phyloP scores from a whole-genome alignment of 179 eudicot species.

The Spinacia oleracea region DNA sequence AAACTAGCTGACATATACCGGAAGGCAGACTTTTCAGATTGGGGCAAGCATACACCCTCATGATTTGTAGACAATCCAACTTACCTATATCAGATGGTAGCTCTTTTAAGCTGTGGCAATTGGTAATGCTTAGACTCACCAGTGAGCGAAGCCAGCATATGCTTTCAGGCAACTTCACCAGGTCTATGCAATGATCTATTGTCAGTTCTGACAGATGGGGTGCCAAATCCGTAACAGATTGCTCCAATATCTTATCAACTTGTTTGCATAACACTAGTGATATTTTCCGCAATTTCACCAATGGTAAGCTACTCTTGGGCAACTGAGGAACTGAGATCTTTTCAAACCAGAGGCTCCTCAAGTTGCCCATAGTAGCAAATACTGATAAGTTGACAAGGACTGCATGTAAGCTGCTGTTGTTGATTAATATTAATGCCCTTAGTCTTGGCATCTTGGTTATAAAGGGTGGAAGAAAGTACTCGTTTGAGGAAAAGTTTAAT shows the following conservation, averaged over 20 bases:
- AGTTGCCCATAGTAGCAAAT: conserved; percentile 45
- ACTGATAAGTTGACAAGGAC: conserved; percentile 53
- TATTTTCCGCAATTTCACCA: conserved; percentile 50
- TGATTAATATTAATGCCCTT: conserved; percentile 58
- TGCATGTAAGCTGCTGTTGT: conserved; percentile 55
- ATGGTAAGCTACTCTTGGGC: conserved; percentile 44
- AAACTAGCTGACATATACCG: conserved; percentile 47
- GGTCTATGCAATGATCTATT: conserved; percentile 72
- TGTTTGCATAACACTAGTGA: conserved; percentile 72
- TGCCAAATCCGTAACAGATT: conserved; percentile 46
- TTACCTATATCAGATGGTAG: conserved; percentile 68
- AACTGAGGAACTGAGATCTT: conserved; percentile 59
- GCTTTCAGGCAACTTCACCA: conserved; percentile 49
- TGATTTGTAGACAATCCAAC: conserved; percentile 47
- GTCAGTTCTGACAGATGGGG: conserved; percentile 79
- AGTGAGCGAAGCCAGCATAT: conserved; percentile 54
- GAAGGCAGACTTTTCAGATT: conserved; percentile 54
- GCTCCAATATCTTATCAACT: conserved; percentile 40
- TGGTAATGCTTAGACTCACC: conserved; percentile 65
- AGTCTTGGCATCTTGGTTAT: conserved; percentile 72
- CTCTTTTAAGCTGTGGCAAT: conserved; percentile 64
- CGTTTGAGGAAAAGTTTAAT: conserved; percentile 56
- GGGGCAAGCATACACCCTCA: conserved; percentile 75
- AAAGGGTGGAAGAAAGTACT: conserved; percentile 75
- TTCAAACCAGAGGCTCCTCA: conserved; percentile 84